Conservation (phyloP, 2,329 filamentous ascomycete genomes). For the Rugonectria rugulosa region DNA sequence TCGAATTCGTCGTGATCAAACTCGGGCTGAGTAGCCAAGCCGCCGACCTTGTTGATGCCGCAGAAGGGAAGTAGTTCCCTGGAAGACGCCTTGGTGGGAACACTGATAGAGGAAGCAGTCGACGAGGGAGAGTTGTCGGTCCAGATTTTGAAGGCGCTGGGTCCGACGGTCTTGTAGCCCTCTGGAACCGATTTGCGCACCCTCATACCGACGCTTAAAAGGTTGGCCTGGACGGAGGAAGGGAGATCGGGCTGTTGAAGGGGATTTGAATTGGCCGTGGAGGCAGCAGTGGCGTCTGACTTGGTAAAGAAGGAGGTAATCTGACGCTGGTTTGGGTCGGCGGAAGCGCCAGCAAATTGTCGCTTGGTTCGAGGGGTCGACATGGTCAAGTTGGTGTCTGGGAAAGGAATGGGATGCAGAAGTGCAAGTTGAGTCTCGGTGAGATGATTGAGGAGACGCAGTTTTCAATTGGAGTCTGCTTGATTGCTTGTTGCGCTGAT, state of each 20-base stretch:
- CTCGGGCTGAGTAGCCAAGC: constrained; percentile 66
- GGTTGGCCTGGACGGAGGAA: constrained; percentile 74
- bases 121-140: constrained; percentile 43
- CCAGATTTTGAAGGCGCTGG: constrained; percentile 62
- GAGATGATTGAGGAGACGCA: background rate
- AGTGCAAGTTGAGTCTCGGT: constrained; percentile 1
- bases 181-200: constrained; percentile 92
- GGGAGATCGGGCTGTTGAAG: constrained; percentile 62
- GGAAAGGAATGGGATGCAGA: background rate
- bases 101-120: constrained; percentile 13
- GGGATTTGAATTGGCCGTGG: constrained; percentile 38
- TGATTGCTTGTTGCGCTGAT: background rate
- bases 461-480: constrained; percentile 2
- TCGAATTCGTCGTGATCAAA: constrained; percentile 37
- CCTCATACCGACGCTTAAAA: constrained; percentile 94
- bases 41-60: constrained; percentile 79
- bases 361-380: constrained; percentile 65
- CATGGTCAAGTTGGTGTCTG: constrained; percentile 49
- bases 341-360: constrained; percentile 66
- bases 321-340: constrained; percentile 65
- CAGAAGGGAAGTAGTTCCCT: constrained; percentile 82
- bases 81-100: constrained; percentile 41
- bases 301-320: constrained; percentile 70
- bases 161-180: constrained; percentile 80
- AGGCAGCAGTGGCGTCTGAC: constrained; percentile 36